Conservation (phyloP, 2,329 filamentous ascomycete genomes). For the Cryphonectria nitschkei region DNA sequence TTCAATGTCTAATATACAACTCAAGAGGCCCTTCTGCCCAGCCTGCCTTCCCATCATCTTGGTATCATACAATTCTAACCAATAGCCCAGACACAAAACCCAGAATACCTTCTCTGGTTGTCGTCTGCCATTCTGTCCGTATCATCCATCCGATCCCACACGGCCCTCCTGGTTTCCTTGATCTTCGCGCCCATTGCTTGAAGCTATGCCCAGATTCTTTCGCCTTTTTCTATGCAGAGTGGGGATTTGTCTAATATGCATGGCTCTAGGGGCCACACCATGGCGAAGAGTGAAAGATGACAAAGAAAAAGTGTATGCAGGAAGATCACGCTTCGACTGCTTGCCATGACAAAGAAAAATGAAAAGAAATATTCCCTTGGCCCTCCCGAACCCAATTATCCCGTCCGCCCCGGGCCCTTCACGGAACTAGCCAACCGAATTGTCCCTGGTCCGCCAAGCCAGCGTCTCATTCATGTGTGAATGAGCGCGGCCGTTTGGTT, state of each 20-base stretch:
- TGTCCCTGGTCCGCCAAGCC: constrained; percentile 16
- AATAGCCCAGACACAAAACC: not conserved
- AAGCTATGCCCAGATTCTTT: constrained; percentile 26
- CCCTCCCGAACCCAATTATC: not conserved
- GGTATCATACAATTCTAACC: not conserved
- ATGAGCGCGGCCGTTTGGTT: constrained; percentile 22
- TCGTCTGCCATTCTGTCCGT: not conserved
- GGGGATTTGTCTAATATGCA: constrained; percentile 53
- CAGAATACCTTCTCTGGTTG: not conserved
- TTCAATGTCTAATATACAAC: constrained; percentile 7
- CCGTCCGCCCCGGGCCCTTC: constrained; percentile 6
- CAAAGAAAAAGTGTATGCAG: constrained; percentile 15
- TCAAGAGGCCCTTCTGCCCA: not conserved
- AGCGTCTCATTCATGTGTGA: constrained; percentile 16
- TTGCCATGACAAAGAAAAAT: constrained; percentile 9
- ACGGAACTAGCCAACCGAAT: constrained; percentile 14
- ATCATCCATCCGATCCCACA: not conserved
- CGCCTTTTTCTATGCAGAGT: constrained; percentile 48
- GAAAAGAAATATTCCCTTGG: constrained; percentile 30
- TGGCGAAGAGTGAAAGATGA: not conserved
- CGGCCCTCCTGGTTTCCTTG: not conserved
- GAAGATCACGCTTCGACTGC: constrained; percentile 27
- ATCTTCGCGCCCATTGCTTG: constrained; percentile 14
- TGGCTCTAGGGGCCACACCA: constrained; percentile 27
- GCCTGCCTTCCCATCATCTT: constrained; percentile 2